Percentiles rank a stretch among this genome's conserved stretches.
These are phyloP conservation scores for Penicillium longicatenatum DNA, from an alignment of 495 filamentous ascomycete species.

Conservation along the genomic window DNA sequence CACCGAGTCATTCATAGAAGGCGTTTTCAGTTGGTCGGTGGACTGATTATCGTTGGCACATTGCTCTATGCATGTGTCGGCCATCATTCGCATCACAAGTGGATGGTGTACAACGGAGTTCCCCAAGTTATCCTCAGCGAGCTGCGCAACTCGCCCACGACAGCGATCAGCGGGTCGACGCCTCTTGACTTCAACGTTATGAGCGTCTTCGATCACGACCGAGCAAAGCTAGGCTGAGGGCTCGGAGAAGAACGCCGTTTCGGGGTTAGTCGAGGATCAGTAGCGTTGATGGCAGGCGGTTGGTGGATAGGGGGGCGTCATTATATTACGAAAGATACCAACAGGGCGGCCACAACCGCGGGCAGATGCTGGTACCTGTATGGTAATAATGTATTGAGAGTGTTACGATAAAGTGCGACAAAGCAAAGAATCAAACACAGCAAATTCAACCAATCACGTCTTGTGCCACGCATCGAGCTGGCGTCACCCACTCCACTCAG, in stretches of 20 bases:
- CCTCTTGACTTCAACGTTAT: background rate
- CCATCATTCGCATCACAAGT: background rate
- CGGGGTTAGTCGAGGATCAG: background rate
- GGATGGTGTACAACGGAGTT: background rate
- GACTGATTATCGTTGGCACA: background rate
- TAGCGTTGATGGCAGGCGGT: background rate
- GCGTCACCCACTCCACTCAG: constrained; percentile 34
- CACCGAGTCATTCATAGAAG: background rate
- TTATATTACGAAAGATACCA: background rate
- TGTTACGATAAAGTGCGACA: background rate
- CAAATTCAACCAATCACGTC: constrained; percentile 19
- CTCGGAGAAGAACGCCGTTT: background rate
- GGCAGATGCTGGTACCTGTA: background rate
- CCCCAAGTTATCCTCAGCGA: background rate
- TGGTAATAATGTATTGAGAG: background rate
- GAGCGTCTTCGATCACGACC: background rate
- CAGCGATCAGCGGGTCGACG: background rate
- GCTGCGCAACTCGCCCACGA: background rate
- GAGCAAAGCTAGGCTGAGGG: background rate
- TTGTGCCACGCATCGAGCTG: constrained; percentile 28
- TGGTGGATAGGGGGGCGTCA: background rate
- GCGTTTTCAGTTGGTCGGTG: background rate
- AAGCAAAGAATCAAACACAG: background rate
- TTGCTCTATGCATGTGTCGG: background rate
- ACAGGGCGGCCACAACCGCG: background rate